phyloP scores from a whole-genome alignment of 306 rosid genomes.

The Albizia julibrissin region DNA sequence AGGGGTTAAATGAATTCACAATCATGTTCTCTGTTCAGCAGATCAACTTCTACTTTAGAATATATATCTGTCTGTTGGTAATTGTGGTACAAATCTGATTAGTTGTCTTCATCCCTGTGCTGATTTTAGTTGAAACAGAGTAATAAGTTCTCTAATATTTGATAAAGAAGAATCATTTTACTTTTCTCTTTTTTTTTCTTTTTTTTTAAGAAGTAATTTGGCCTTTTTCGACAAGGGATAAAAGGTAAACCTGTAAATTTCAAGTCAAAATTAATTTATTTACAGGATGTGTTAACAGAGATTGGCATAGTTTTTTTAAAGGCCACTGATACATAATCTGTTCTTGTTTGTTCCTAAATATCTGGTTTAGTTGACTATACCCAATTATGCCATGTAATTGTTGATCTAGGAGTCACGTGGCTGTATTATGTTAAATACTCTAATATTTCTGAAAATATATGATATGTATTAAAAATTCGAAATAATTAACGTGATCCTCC shows the following conservation, averaged over 20 bases:
- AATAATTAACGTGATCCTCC: neutral
- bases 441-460: neutral
- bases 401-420: neutral
- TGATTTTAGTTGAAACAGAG: neutral
- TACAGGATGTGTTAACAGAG: neutral
- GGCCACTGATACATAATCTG: neutral
- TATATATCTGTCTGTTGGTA: neutral
- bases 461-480: neutral
- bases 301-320: neutral
- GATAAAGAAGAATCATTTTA: neutral
- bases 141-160: neutral
- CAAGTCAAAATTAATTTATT: neutral
- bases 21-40: slow-evolving; percentile 9
- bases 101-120: neutral
- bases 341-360: neutral
- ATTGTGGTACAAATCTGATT: neutral
- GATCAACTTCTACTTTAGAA: neutral
- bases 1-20: neutral
- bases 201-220: neutral
- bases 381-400: neutral
- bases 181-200: neutral
- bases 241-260: neutral
- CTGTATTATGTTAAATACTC: neutral
- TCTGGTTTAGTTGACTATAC: neutral
- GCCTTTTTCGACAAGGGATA: neutral